A percentile compares a stretch with the other conserved stretches of the same genome.
These are phyloP conservation scores for Verruconis gallopava DNA, from an alignment of 2,329 filamentous ascomycete genomes.

Conservation along the genomic window DNA sequence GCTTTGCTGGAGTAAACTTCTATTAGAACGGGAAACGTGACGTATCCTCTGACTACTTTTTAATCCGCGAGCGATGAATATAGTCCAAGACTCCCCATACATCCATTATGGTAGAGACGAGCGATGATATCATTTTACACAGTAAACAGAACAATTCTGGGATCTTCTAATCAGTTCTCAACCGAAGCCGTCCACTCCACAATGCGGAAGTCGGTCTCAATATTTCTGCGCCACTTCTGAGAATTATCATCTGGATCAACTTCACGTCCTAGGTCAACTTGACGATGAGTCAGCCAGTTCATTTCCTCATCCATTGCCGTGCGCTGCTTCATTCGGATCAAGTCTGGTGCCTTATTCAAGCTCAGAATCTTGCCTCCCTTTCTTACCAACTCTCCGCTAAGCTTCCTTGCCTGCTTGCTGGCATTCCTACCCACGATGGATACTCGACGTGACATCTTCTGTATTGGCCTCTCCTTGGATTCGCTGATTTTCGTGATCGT, in stretches of 20 bases:
- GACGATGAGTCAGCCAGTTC: neutral
- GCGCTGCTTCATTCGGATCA: neutral
- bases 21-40: no score
- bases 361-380: neutral
- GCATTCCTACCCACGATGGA: no score
- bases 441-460: neutral
- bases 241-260: neutral
- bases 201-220: neutral
- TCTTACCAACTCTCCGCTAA: neutral
- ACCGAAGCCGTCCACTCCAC: no score
- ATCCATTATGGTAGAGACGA: no score
- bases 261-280: neutral
- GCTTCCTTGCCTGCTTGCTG: neutral
- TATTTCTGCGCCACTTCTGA: neutral
- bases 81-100: no score
- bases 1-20: slow-evolving; percentile 1
- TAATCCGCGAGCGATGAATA: no score
- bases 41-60: no score
- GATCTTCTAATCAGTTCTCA: no score
- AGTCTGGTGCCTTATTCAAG: neutral
- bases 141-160: no score
- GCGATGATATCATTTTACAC: no score
- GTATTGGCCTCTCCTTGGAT: neutral
- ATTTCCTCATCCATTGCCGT: neutral
- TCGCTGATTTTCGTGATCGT: no score